phyloP scores from a whole-genome alignment of 2,329 filamentous ascomycete species.

The Macrophomina pseudophaseolina region DNA sequence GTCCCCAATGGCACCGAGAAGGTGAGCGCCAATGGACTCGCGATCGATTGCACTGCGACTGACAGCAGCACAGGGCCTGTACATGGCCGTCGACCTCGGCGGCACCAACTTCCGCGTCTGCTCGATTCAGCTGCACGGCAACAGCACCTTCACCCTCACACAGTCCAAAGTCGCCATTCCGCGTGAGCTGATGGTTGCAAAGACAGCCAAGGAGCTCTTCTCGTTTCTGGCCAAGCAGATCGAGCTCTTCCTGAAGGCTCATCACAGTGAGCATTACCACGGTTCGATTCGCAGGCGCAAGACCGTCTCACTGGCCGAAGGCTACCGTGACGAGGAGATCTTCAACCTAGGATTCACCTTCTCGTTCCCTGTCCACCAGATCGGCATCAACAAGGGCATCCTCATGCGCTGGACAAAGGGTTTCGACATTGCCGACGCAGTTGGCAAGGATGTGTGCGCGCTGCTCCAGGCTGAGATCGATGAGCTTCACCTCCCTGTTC shows the following conservation, averaged over 20 bases:
- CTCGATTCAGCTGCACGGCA: conserved; percentile 89
- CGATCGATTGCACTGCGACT: not conserved
- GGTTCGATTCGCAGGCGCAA: conserved; percentile 69
- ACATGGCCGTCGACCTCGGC: conserved; percentile 95
- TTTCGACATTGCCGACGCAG: conserved; percentile 92
- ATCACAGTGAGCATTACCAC: conserved; percentile 87
- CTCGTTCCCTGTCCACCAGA: conserved; percentile 93
- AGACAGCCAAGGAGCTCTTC: conserved; percentile 86
- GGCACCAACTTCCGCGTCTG: conserved; percentile 99
- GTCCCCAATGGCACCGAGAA: conserved; percentile 98
- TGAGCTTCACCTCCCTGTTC: conserved; percentile 81
- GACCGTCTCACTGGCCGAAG: conserved; percentile 63
- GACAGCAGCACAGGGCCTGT: conserved; percentile 70
- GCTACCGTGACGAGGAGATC: conserved; percentile 72
- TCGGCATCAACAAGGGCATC: conserved; percentile 92
- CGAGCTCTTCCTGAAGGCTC: conserved; percentile 81
- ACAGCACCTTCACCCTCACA: conserved; percentile 91
- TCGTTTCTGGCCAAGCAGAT: conserved; percentile 92
- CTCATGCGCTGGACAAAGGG: conserved; percentile 98
- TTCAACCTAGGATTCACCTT: conserved; percentile 99
- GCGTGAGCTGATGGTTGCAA: conserved; percentile 84
- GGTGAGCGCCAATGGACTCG: conserved; percentile 55
- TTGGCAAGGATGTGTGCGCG: conserved; percentile 93
- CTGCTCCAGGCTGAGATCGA: conserved; percentile 91
- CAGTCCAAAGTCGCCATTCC: conserved; percentile 94